Evolutionary conservation across 2,329 filamentous ascomycete species (phyloP).

Genomic region (Stemphylium beticola): DNA sequence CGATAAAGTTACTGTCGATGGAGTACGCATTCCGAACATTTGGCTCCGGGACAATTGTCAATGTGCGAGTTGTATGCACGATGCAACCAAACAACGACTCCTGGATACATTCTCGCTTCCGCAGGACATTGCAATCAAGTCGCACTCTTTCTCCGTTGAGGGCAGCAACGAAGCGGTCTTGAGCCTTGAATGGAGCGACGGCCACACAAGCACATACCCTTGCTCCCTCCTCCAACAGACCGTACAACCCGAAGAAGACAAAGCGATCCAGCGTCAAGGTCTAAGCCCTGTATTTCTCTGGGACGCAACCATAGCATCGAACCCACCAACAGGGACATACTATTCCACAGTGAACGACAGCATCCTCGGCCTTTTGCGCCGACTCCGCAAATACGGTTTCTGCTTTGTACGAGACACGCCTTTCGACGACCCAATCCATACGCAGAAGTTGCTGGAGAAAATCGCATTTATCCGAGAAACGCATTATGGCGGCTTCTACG

Average conservation of each 20-base stretch:
- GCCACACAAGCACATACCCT: constrained; percentile 71
- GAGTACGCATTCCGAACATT: constrained; percentile 39
- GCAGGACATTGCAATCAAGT: constrained; percentile 32
- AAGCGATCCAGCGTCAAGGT: constrained; percentile 43
- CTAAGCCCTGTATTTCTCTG: constrained; percentile 47
- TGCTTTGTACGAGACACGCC: constrained; percentile 77
- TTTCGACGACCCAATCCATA: constrained; percentile 57
- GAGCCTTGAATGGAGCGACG: constrained; percentile 56
- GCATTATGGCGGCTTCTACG: constrained; percentile 86
- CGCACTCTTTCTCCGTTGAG: constrained; percentile 10
- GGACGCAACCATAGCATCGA: constrained; percentile 32
- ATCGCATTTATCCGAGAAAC: constrained; percentile 89
- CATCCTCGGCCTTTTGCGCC: constrained; percentile 60
- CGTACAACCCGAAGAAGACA: constrained; percentile 48
- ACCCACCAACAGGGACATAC: constrained; percentile 58
- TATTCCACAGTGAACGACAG: constrained; percentile 29
- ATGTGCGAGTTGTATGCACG: constrained; percentile 70
- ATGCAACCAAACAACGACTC: constrained; percentile 71
- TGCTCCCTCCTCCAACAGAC: constrained; percentile 64
- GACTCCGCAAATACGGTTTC: constrained; percentile 74
- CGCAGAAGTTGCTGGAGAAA: constrained; percentile 74
- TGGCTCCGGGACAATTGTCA: constrained; percentile 70
- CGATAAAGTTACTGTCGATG: constrained; percentile 5
- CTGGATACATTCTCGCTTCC: constrained; percentile 68
- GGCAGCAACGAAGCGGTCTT: constrained; percentile 18